These are phyloP conservation scores for Hansenula lynferdii DNA, from an alignment of 1,139 yeast species.

Conservation along the genomic window DNA sequence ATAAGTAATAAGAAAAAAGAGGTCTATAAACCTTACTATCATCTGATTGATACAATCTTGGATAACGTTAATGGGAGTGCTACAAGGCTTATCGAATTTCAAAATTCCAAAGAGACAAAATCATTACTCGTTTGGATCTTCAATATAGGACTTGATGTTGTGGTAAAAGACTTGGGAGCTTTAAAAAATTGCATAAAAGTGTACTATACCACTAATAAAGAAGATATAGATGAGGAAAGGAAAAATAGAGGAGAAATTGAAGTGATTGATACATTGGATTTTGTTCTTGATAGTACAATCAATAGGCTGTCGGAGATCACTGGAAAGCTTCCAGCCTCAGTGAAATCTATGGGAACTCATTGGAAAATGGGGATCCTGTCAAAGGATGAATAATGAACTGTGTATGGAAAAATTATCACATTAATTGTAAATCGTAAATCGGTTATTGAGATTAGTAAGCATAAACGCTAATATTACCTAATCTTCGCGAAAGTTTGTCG, in stretches of 20 bases:
- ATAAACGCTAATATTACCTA: too few relatives aligned
- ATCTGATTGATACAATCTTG: conserved; percentile 34
- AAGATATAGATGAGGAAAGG: conserved; percentile 21
- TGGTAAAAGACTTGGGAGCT: conserved; percentile 22
- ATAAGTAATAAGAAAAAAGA: conserved; percentile 19
- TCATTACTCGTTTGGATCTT: conserved; percentile 50
- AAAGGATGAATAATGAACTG: background rate
- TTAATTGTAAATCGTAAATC: too few relatives aligned
- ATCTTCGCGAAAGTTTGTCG: too few relatives aligned
- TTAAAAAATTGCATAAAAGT: conserved; percentile 37
- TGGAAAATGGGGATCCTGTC: conserved; percentile 29
- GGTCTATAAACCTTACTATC: conserved; percentile 31
- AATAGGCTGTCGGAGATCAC: conserved; percentile 26
- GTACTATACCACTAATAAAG: conserved; percentile 27
- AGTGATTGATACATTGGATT: conserved; percentile 27
- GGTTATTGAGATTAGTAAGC: too few relatives aligned
- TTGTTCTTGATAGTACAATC: conserved; percentile 26
- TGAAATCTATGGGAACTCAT: conserved; percentile 23
- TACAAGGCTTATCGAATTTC: conserved; percentile 34
- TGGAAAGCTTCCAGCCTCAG: conserved; percentile 29
- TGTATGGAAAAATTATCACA: too few relatives aligned
- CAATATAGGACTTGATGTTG: conserved; percentile 40
- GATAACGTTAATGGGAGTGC: conserved; percentile 46
- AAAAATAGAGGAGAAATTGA: conserved; percentile 35
- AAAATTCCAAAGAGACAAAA: conserved; percentile 12